phyloP scores from a whole-genome alignment of 148 eudicot species.

The Tetragonia tetragonoides region DNA sequence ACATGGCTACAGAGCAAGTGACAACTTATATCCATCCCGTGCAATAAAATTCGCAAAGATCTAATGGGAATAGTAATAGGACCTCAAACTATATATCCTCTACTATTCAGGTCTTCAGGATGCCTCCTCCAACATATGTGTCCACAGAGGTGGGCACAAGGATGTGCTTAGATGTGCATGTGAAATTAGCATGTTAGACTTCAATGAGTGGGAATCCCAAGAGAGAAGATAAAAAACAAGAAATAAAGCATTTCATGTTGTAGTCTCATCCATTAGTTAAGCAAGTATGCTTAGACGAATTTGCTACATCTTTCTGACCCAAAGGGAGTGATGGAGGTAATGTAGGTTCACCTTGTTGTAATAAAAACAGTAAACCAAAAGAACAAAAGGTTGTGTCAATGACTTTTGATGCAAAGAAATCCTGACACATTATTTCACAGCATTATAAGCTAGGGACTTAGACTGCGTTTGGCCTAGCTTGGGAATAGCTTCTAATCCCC shows the following conservation, averaged over 20 bases:
- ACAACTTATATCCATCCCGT: neutral
- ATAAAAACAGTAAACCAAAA: neutral
- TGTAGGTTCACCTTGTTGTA: neutral
- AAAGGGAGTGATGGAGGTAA: neutral
- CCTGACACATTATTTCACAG: neutral
- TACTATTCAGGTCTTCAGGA: neutral
- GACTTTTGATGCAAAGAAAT: neutral
- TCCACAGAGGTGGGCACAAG: neutral
- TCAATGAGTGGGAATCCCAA: neutral
- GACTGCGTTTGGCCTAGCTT: too few relatives aligned
- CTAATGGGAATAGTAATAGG: neutral
- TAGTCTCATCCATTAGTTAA: neutral
- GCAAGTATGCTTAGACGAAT: neutral
- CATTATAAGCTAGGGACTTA: neutral
- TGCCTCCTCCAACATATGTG: neutral
- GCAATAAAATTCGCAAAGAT: too few relatives aligned
- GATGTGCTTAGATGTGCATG: neutral
- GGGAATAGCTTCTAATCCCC: too few relatives aligned
- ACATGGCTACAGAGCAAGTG: neutral
- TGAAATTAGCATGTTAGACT: neutral
- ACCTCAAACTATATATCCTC: neutral
- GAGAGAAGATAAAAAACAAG: neutral
- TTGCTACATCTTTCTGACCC: neutral
- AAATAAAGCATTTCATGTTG: neutral
- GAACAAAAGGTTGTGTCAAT: neutral